Base-by-base conservation (phyloP, 768 basidiomycete genomes). In the Lentinus tigrinus region DNA sequence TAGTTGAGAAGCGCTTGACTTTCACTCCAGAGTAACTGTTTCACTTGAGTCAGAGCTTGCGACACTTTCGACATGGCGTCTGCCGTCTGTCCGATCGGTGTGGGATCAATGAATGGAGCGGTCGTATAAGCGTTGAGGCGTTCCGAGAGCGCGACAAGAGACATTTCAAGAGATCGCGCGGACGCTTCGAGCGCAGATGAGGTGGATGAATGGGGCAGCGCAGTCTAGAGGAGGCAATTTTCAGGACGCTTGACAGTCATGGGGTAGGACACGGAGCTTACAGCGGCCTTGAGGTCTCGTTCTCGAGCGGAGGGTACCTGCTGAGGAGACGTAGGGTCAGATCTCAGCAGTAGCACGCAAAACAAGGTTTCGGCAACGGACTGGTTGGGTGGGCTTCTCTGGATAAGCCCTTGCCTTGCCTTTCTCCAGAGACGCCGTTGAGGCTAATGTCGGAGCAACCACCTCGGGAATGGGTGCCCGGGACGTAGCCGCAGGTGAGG, bases 41-140 rank as follows among this genome's bases (percentile, higher is more conserved):
- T 82, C 52, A 89, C 79, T 56, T 87, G 79, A 9, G 73, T 72
- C 59, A 91, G 72, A 6, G 89, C 88, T 57, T 81, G 78, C 1
- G 82, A 77, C 8, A 88, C 82, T 67, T 88, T 89, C 42, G 74
- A 70, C 28, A 92, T 86, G 1, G 87, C 81, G 61, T 90, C 88
- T n/a, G 89, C 87, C 16, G 81, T 82, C 46, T 74, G 71, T 39
- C 78, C 80, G 48, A 92, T 80, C 4, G 79, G 73, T 23, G 65
- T 50, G 31, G 78, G 75, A 65, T 90, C 86, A 19, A 75, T 54
- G 38, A 62, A 61, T 9, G 71, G 64, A 31, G 69, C 69, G n/a
- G 71, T 67, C 5, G 82, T 75, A n/a, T 83, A 70, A 13, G 72
- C 61, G 27, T 73, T 70, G 48, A 91, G 70, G 67, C 80, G 80